Evolutionary conservation across 129 eudicot genomes (phyloP), one percentile per base, ranked within the genome.

Genomic region (Artemisia annua): DNA sequence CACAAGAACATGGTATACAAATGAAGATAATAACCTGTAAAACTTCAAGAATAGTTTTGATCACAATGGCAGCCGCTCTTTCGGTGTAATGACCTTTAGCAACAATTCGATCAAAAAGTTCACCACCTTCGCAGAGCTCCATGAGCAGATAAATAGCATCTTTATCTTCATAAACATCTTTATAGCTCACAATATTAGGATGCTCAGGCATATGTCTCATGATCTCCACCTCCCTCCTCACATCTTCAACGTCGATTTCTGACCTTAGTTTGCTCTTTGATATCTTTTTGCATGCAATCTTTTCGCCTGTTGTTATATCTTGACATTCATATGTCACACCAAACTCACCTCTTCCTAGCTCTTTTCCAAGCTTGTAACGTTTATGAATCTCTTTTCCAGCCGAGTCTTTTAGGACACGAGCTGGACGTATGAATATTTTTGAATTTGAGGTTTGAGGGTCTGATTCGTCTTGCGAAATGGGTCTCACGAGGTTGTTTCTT

Each of bases 81-180:
- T 93, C 97, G 1, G 96, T 90, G 24, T 85, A 93, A 93, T 93
- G 98, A 3, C 98, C 97, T 73, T 78, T 87, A 5, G 88, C 82
- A 7, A 87, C 89, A 14, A 93, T 90, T 58, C 97, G 84, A 87
- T 93, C 98, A 66, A 93, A 93, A 0, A 93, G 81, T 61, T 93
- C 98, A 19, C 98, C 98, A 30, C 98, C 98, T 58, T 84, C 87
- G 73, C 98, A 93, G 15, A 93, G 88, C 87, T 93, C 98, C 98
- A 90, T 93, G 0, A 90, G 86, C 19, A 93, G 79, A 76, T 93
- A 93, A 46, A 93, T 78, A 0, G 98, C 90, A 12, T 93, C 92
- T 53, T 72, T 85, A 76, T 93, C 97, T 71, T 93, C 98, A 66
- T 65, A 93, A 69, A 88, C 97, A 78, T 88, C 98, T 57, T 85